Conservation (phyloP, 805 yeast species). For the Jamesozyma spencerorum region DNA sequence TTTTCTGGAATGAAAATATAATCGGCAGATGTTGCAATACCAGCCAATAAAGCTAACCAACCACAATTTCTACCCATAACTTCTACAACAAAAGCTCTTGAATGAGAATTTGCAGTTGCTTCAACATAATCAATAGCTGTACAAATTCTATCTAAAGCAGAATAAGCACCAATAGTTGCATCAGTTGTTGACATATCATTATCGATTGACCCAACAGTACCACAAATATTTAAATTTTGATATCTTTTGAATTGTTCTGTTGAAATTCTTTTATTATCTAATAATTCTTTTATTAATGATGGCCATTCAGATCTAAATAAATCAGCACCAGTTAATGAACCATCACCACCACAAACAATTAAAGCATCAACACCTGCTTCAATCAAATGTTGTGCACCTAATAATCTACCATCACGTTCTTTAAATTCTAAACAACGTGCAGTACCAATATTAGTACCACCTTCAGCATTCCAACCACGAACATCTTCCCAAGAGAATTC, state of each 20-base stretch:
- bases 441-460: slow-evolving; percentile 75
- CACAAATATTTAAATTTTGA: slow-evolving; percentile 57
- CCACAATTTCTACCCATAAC: slow-evolving; percentile 91
- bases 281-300: slow-evolving; percentile 50
- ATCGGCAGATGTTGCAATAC: slow-evolving; percentile 73
- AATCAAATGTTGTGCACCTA: slow-evolving; percentile 57
- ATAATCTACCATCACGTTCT: slow-evolving; percentile 55
- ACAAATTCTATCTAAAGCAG: slow-evolving; percentile 67
- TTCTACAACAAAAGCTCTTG: slow-evolving; percentile 75
- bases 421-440: slow-evolving; percentile 63
- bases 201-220: slow-evolving; percentile 76
- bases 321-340: slow-evolving; percentile 76
- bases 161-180: slow-evolving; percentile 72
- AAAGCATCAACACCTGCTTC: slow-evolving; percentile 67
- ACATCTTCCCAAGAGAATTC: slow-evolving; percentile 69
- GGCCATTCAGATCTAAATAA: slow-evolving; percentile 74
- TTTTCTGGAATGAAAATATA: slow-evolving; percentile 73
- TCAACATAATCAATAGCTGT: slow-evolving; percentile 69
- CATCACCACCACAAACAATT: slow-evolving; percentile 79
- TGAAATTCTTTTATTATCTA: slow-evolving; percentile 39
- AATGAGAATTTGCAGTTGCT: slow-evolving; percentile 76
- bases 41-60: slow-evolving; percentile 78
- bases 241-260: slow-evolving; percentile 38
- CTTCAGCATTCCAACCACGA: slow-evolving; percentile 57
- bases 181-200: slow-evolving; percentile 82